These are phyloP conservation scores for Penstemon eatonii DNA, from an alignment of 257 asterid genomes.

Conservation along the genomic window DNA sequence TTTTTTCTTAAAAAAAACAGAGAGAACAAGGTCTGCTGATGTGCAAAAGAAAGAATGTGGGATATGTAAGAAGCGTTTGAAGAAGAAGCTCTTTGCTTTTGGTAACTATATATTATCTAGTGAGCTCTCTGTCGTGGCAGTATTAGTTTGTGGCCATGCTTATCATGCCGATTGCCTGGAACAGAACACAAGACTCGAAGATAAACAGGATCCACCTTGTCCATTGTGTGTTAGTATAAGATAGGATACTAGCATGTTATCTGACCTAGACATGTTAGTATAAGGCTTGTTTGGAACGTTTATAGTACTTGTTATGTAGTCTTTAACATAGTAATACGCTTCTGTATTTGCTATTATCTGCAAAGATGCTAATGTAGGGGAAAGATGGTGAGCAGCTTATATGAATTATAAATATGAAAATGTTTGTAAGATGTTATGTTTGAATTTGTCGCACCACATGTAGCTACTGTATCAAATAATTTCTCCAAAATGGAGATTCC, in stretches of 20 bases:
- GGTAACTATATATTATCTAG: constrained; percentile 43
- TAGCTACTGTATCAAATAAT: no score
- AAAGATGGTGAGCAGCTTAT: no score
- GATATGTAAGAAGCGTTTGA: constrained; percentile 66
- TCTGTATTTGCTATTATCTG: no score
- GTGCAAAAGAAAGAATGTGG: constrained; percentile 53
- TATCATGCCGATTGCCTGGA: constrained; percentile 88
- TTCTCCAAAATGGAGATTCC: no score
- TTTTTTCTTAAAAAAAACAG: constrained; percentile 37
- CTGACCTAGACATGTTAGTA: constrained; percentile 14
- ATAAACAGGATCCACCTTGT: constrained; percentile 67
- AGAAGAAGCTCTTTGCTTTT: constrained; percentile 44
- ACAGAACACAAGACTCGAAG: constrained; percentile 50
- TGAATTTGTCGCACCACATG: no score
- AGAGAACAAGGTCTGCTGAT: constrained; percentile 48
- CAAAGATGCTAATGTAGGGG: no score
- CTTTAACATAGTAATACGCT: not conserved
- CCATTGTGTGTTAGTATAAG: constrained; percentile 47
- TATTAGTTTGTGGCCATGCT: constrained; percentile 81
- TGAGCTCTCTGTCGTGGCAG: constrained; percentile 74
- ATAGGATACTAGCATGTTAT: not conserved
- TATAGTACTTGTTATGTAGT: constrained; percentile 10
- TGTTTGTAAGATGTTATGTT: no score
- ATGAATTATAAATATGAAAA: no score
- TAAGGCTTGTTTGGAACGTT: constrained; percentile 6